A percentile compares a stretch with the other conserved stretches of the same genome.
Conservation (phyloP, 345 rosid genomes). For the Jatropha curcas region DNA sequence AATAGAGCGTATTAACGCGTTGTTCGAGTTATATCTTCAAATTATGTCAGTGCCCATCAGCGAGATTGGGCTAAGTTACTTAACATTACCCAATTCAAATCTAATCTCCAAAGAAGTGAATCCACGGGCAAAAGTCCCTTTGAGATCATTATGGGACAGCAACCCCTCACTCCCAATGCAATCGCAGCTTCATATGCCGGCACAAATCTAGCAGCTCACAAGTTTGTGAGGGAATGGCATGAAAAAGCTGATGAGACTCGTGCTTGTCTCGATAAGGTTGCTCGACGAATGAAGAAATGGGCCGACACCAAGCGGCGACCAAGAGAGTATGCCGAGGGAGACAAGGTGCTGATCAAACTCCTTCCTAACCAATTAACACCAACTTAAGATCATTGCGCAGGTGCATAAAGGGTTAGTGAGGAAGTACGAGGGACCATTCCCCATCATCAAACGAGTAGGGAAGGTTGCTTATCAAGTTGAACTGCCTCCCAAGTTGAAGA, state of each 20-base stretch:
- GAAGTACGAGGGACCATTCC: not conserved
- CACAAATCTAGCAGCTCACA: fast-evolving
- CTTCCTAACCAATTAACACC: no score
- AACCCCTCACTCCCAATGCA: not conserved
- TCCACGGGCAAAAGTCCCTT: fast-evolving
- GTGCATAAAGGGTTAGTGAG: not conserved
- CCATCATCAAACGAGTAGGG: not conserved
- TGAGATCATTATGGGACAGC: not conserved
- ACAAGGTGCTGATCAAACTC: no score
- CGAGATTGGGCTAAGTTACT: not conserved
- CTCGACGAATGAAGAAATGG: slow-evolving; percentile 3
- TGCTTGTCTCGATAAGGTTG: not conserved
- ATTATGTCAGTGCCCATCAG: not conserved
- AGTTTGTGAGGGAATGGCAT: not conserved
- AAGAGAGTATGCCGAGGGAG: not conserved
- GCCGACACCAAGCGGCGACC: not conserved
- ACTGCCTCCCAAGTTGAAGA: not conserved
- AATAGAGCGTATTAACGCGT: fast-evolving
- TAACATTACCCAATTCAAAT: no score
- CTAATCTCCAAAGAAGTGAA: not conserved
- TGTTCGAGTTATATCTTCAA: not conserved
- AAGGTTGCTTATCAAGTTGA: not conserved
- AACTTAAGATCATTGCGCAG: no score
- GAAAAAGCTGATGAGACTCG: not conserved
- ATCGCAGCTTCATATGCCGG: not conserved